Evolutionary conservation across 2,329 filamentous ascomycete genomes (phyloP), one percentile per base, ranked within the genome.

Genomic region (Phaeophleospora eucalypticola): DNA sequence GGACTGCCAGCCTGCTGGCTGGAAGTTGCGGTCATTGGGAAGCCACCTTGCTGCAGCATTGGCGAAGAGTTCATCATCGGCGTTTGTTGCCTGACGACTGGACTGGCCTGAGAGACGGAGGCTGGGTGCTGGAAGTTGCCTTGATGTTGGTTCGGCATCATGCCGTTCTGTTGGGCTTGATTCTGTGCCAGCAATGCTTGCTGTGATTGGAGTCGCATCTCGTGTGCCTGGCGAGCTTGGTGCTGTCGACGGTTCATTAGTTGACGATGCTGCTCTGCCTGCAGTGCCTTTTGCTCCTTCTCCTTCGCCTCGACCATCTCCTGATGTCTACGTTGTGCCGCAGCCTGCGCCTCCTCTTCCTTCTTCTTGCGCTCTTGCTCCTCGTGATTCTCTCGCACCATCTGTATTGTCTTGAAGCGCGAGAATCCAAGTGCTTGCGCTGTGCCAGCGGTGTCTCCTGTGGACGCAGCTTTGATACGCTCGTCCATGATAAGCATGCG

Each of bases 401-500:
- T 86, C 48, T 89, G 88, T 36, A 98, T 80, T 1, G 88, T 82
- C 72, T 96, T 96, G 69, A 96, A 97, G 32, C 87, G 82, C 58
- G 93, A 89, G 64, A 97, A 96, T 20, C 85, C 89, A 59, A 94
- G 94, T 2, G 59, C 51, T 2, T 84, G 78, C n/a, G 82, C 77
- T 4, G 79, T 78, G 16, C 82, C 80, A 52, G 87, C 82, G 7
- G 82, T 84, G 62, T 95, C 89, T 16, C 79, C 81, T 49, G 87
- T 84, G 27, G 76, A 76, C 34, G 74, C 78, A 1, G 84, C 76
- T 10, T 82, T 78, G 49, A 89, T 77, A 4, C 89, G 80, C 59
- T 96, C 91, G 61, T 98, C 93, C 69, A 90, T 82, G 17, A 88
- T 84, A 41, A 97, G 83, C 89, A 98, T 93, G 57, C 89, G 94